Evolutionary conservation across 805 yeast genomes (phyloP), one percentile per base, ranked within the genome.

Genomic region (Wickerhamiella alocasiicola): DNA sequence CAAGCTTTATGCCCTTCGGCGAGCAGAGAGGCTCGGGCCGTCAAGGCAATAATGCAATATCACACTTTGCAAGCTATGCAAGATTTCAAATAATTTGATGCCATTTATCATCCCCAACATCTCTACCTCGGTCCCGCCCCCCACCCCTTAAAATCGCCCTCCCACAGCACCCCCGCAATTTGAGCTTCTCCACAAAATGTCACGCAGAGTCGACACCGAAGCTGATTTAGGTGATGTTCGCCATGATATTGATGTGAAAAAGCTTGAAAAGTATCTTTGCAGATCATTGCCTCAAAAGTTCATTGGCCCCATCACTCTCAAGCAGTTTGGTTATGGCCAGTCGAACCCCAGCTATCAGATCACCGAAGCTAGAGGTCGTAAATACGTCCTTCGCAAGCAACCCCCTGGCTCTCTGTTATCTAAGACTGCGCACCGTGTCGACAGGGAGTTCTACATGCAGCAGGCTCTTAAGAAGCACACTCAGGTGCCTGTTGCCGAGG

Each of bases 241-340:
- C 23, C 58, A 54, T 21, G 50, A 52, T 0, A 44, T 62, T 17
- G 53, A 64, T 39, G 31, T 49, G 9, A 45, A 46, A 1, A 42
- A 45, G 7, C 50, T 65, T 11, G 46, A 50, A 28, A 25, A 31
- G 15, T 61, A 59, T 46, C 54, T 64, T 36, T 33, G 33, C 4
- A 15, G 21, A 9, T 35, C 39, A 32, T 25, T 41, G 19, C 52
- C 54, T 3, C 31, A 36, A 2, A 42, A 38, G 44, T 57, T 39
- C 48, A 46, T 31, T 15, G 51, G 47, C 5, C 72, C 70, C 1
- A 56, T 57, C 11, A 47, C 46, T 0, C 52, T 72, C 31, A 59
- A 65, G 44, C 81, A 75, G 55, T 75, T 75, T 57, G 65, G 65
- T 20, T 72, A 69, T 53, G 81, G 81, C 12, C 81, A 75, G 53